These are phyloP conservation scores for Pseudozyma sp. DNA, from an alignment of 1,284 basidiomycete species.

Conservation along the genomic window DNA sequence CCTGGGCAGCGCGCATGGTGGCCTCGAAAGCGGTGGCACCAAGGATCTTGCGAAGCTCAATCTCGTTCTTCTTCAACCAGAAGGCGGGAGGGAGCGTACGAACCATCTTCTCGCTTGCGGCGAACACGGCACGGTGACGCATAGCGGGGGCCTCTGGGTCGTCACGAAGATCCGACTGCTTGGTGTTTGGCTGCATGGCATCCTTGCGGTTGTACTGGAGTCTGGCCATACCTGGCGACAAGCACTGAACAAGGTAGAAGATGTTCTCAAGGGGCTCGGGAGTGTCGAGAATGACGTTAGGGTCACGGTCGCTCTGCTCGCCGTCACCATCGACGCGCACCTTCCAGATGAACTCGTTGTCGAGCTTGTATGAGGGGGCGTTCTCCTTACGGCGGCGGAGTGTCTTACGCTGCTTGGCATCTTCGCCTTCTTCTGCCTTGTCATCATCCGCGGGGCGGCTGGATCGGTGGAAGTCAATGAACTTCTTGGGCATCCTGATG, in stretches of 20 bases:
- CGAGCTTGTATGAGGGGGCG: constrained; percentile 58
- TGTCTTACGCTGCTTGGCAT: constrained; percentile 57
- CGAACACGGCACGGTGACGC: constrained; percentile 62
- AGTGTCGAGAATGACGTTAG: constrained; percentile 62
- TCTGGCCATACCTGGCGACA: constrained; percentile 59
- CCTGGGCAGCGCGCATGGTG: constrained; percentile 54
- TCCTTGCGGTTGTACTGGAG: constrained; percentile 62
- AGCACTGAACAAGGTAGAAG: constrained; percentile 62
- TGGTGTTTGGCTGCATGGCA: constrained; percentile 62
- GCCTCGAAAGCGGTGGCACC: constrained; percentile 58
- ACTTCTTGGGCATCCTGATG: constrained; percentile 63
- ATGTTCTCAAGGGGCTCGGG: constrained; percentile 64
- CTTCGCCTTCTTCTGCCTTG: constrained; percentile 42
- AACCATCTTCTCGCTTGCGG: constrained; percentile 58
- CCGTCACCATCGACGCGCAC: constrained; percentile 60
- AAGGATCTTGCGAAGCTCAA: constrained; percentile 59
- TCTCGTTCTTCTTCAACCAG: constrained; percentile 65
- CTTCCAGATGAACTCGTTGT: constrained; percentile 62
- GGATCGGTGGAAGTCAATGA: constrained; percentile 63
- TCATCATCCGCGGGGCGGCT: constrained; percentile 48
- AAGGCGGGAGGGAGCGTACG: constrained; percentile 60
- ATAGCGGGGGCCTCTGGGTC: constrained; percentile 58
- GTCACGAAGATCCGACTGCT: constrained; percentile 58
- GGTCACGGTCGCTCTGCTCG: constrained; percentile 55
- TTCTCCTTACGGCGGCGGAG: constrained; percentile 59